A percentile compares a stretch with the other conserved stretches of the same genome.
Conservation (phyloP, 2,329 filamentous ascomycete genomes). For the Scedosporium minutisporum region DNA sequence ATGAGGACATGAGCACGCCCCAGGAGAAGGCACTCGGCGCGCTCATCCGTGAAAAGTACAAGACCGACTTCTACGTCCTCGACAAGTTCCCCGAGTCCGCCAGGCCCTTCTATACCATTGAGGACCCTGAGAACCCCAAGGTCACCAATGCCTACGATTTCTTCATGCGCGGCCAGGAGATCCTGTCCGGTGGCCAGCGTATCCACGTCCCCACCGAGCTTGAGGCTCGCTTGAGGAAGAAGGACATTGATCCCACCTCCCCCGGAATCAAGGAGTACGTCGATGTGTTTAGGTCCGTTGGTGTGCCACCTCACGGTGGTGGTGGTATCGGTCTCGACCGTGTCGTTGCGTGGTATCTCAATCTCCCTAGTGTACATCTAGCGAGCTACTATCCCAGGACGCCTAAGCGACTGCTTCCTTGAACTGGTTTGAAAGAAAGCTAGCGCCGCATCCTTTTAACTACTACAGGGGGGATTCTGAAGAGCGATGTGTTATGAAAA, state of each 20-base stretch:
- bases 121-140: conserved; percentile 55
- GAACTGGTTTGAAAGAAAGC: conserved; percentile 9
- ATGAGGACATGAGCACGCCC: conserved; percentile 71
- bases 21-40: conserved; percentile 85
- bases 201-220: conserved; percentile 72
- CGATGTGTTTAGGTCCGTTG: conserved; percentile 68
- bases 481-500: background rate
- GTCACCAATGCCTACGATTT: conserved; percentile 69
- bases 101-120: conserved; percentile 86
- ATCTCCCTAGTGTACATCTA: conserved; percentile 49
- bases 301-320: conserved; percentile 82
- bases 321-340: conserved; percentile 86
- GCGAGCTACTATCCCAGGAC: conserved; percentile 50
- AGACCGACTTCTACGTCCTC: conserved; percentile 92
- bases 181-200: conserved; percentile 84
- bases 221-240: conserved; percentile 64
- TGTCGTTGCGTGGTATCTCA: conserved; percentile 60
- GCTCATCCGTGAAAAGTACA: conserved; percentile 78
- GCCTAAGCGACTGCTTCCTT: conserved; percentile 48
- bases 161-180: conserved; percentile 88
- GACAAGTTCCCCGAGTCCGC: conserved; percentile 91
- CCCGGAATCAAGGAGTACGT: conserved; percentile 82
- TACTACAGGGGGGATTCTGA: background rate
- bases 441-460: background rate
- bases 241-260: conserved; percentile 70